A percentile compares a stretch with the other conserved stretches of the same genome.
These are phyloP conservation scores for Rubia yunnanensis DNA, from an alignment of 257 asterid genomes.

Conservation along the genomic window DNA sequence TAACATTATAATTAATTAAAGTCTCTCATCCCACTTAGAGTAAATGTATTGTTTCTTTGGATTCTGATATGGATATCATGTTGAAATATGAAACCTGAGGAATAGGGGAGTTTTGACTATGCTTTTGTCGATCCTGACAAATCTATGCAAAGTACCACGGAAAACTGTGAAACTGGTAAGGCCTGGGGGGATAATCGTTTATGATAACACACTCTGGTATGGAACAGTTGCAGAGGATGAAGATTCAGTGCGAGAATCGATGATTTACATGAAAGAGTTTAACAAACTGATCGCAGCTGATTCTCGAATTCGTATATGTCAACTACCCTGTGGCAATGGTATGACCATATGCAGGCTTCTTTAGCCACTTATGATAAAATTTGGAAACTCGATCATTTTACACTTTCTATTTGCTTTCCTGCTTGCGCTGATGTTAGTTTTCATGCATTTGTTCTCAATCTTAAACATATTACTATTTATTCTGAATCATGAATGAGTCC, in stretches of 20 bases:
- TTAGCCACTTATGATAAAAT: background rate
- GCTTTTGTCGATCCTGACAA: constrained; percentile 59
- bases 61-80: no score
- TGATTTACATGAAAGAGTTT: constrained; percentile 1
- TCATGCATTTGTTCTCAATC: no score
- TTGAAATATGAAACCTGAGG: constrained; percentile 19
- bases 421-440: no score
- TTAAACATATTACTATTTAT: no score
- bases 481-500: no score
- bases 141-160: constrained; percentile 39
- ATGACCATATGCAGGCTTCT: constrained; percentile 23
- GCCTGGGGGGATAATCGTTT: constrained; percentile 35
- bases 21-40: no score
- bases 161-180: constrained; percentile 34
- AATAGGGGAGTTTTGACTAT: constrained; percentile 30
- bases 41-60: no score
- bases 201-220: constrained; percentile 53
- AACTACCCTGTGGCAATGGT: constrained; percentile 24
- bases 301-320: constrained; percentile 17
- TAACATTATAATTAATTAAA: no score
- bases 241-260: background rate
- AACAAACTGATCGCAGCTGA: constrained; percentile 21
- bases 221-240: constrained; percentile 33
- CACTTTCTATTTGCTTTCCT: no score
- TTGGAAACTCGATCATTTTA: no score